Conservation (phyloP, 176 grass and related monocot genomes). For the Oryza coarctata region DNA sequence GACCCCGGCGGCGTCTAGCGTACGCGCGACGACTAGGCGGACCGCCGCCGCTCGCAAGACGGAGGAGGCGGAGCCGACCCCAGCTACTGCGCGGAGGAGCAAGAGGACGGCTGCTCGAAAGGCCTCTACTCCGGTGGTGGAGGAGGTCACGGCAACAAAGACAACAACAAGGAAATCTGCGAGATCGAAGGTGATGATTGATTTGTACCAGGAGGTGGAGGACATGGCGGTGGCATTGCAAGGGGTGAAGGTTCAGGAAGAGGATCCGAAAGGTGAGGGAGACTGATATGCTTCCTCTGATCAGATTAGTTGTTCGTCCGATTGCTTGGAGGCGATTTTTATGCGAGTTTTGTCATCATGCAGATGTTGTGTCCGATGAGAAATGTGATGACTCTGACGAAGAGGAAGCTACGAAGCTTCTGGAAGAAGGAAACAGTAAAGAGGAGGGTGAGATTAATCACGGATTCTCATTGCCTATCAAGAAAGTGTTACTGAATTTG, state of each 20-base stretch:
- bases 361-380: slow-evolving; percentile 10
- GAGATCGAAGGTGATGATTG: slow-evolving; percentile 27
- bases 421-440: slow-evolving; percentile 14
- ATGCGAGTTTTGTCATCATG: not conserved
- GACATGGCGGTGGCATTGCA: not conserved
- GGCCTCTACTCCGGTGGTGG: slow-evolving; percentile 6
- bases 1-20: slow-evolving; percentile 10
- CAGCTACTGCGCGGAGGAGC: slow-evolving; percentile 51
- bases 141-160: slow-evolving; percentile 24
- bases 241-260: slow-evolving; percentile 30
- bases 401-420: slow-evolving; percentile 23
- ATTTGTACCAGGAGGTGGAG: slow-evolving; percentile 44
- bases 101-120: slow-evolving; percentile 34
- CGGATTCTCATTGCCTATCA: not conserved
- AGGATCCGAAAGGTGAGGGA: slow-evolving; percentile 35
- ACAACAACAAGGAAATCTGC: slow-evolving; percentile 1
- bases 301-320: not conserved
- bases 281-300: not conserved
- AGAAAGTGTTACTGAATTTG: not conserved
- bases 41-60: not conserved
- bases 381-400: slow-evolving; percentile 32
- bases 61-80: slow-evolving; percentile 29
- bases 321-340: not conserved
- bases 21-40: not conserved
- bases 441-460: slow-evolving; percentile 28